A percentile compares a stretch with the other conserved stretches of the same genome.
Evolutionary conservation across 805 yeast genomes (phyloP).

Genomic region (Metschnikowia lunata): DNA sequence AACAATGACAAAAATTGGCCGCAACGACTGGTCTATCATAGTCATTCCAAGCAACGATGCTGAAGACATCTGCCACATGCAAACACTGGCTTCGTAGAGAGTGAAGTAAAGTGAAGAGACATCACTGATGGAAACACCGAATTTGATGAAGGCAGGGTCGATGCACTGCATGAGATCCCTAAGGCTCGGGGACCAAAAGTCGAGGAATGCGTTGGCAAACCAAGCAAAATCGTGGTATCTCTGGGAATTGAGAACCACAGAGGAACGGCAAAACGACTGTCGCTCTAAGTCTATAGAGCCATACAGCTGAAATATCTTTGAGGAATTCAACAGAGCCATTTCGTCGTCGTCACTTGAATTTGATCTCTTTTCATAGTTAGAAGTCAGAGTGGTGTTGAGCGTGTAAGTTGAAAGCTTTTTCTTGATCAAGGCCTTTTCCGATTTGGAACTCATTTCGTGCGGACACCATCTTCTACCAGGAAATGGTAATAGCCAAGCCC

Average conservation of each 20-base stretch:
- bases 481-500: conserved; percentile 7
- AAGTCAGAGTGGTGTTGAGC: conserved; percentile 10
- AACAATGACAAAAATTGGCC: background rate
- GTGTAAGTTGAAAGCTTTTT: conserved; percentile 20
- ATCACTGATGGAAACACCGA: conserved; percentile 11
- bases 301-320: conserved; percentile 8
- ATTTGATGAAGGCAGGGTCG: conserved; percentile 15
- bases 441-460: background rate
- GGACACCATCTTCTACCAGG: background rate
- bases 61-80: conserved; percentile 13
- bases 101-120: conserved; percentile 9
- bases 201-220: conserved; percentile 16
- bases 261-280: background rate
- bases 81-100: conserved; percentile 4
- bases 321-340: conserved; percentile 9
- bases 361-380: conserved; percentile 6
- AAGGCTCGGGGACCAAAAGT: conserved; percentile 8
- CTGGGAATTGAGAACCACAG: conserved; percentile 18
- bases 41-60: conserved; percentile 10
- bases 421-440: conserved; percentile 11
- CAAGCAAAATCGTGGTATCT: conserved; percentile 21
- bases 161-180: conserved; percentile 1
- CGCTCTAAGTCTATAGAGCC: conserved; percentile 18
- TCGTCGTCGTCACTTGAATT: conserved; percentile 6
- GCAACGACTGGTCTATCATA: background rate